Conservation (phyloP, 2,329 filamentous ascomycete genomes). For the Trichoderma afroharzianum region DNA sequence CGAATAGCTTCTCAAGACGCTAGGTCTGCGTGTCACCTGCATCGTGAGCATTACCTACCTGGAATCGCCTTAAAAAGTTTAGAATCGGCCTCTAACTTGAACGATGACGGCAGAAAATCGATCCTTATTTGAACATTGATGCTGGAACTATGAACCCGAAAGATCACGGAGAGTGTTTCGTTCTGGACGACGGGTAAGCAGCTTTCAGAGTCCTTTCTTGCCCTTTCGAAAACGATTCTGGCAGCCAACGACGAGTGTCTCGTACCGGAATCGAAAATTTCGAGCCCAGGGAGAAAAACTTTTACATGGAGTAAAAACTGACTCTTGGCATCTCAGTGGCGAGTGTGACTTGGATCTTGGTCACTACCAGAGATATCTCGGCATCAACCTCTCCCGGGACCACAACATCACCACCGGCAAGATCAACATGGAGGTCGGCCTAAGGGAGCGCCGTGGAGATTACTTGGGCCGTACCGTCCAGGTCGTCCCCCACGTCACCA, state of each 20-base stretch:
- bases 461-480: conserved; percentile 89
- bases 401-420: conserved; percentile 98
- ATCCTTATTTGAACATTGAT: conserved; percentile 46
- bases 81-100: background rate
- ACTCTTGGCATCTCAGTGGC: background rate
- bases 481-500: conserved; percentile 87
- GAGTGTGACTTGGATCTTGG: conserved; percentile 50
- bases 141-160: conserved; percentile 30
- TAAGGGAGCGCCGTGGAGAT: conserved; percentile 61
- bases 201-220: background rate
- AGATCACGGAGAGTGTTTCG: conserved; percentile 81
- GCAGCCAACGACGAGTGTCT: background rate
- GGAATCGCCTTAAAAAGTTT: background rate
- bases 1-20: conserved; percentile 9
- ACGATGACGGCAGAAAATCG: conserved; percentile 34
- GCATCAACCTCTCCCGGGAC: conserved; percentile 75
- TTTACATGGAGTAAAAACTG: background rate
- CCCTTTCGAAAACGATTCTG: conserved; percentile 24
- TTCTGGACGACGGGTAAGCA: conserved; percentile 66
- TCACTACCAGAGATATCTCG: conserved; percentile 67
- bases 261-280: background rate
- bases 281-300: background rate
- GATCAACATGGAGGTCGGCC: conserved; percentile 85
- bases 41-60: background rate
- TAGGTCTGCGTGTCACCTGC: conserved; percentile 15